Evolutionary conservation across 768 basidiomycete genomes (phyloP).

Genomic region (Psilocybe sp.): DNA sequence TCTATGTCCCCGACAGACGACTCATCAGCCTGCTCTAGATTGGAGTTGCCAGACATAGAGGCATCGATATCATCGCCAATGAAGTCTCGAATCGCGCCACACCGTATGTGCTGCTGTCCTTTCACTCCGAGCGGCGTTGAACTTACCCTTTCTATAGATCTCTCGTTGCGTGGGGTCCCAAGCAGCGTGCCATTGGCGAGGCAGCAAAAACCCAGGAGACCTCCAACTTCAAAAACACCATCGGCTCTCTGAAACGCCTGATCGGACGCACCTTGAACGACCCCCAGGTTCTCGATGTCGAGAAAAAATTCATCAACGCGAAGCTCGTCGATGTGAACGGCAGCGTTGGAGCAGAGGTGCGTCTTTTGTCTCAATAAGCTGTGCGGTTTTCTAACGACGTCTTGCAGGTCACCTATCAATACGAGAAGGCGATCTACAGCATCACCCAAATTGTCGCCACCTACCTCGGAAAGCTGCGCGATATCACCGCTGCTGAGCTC

Average conservation of each 20-base stretch:
- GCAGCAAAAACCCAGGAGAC: constrained; percentile 96
- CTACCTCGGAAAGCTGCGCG: constrained; percentile 88
- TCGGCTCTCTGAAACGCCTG: constrained; percentile 89
- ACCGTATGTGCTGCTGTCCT: constrained; percentile 58
- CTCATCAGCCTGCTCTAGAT: constrained; percentile 49
- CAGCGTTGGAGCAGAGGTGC: constrained; percentile 81
- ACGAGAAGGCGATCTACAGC: constrained; percentile 76
- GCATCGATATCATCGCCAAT: constrained; percentile 98
- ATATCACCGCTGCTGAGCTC: constrained; percentile 82
- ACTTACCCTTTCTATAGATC: constrained; percentile 50
- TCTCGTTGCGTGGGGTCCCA: constrained; percentile 89
- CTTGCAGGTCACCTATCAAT: constrained; percentile 80
- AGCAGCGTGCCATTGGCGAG: constrained; percentile 91
- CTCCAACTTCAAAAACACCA: constrained; percentile 96
- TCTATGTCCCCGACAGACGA: constrained; percentile 6
- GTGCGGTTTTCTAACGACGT: constrained; percentile 2
- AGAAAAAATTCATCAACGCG: constrained; percentile 91
- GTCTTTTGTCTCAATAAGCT: constrained; percentile 18
- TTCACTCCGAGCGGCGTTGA: constrained; percentile 20
- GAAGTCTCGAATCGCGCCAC: constrained; percentile 97
- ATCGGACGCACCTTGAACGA: constrained; percentile 81
- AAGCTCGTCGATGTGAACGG: constrained; percentile 82
- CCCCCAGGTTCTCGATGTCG: constrained; percentile 75
- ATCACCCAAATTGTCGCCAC: constrained; percentile 90
- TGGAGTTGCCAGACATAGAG: constrained; percentile 91